Conservation (phyloP, 1,284 basidiomycete genomes). For the Tilletia walkeri region DNA sequence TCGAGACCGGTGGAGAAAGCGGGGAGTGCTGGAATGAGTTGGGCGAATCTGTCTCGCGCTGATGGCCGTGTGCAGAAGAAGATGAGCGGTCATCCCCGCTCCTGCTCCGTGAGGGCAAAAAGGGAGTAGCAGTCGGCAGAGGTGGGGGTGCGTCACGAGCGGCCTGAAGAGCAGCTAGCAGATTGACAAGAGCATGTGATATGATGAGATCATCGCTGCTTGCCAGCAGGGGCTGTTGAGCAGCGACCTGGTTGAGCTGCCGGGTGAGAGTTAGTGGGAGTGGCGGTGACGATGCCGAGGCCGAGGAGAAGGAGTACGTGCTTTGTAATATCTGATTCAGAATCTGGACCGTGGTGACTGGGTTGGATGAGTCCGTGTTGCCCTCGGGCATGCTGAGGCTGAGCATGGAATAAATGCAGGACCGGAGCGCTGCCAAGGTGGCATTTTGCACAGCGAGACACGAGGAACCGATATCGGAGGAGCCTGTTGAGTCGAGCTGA, state of each 20-base stretch:
- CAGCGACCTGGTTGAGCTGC: conserved; percentile 11
- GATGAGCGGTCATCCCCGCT: background rate
- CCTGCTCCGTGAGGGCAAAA: background rate
- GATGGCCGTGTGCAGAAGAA: background rate
- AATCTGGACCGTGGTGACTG: conserved; percentile 14
- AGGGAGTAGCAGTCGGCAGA: background rate
- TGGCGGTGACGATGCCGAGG: background rate
- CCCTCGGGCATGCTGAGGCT: conserved; percentile 17
- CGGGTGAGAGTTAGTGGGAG: background rate
- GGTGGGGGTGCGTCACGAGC: background rate
- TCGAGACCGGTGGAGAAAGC: background rate
- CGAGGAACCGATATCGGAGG: background rate
- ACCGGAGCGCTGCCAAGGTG: conserved; percentile 3
- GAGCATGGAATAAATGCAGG: conserved; percentile 13
- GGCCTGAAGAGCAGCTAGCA: background rate
- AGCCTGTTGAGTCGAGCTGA: background rate
- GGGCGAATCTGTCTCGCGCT: background rate
- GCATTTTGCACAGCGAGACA: conserved; percentile 7
- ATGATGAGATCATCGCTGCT: conserved; percentile 14
- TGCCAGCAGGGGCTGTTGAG: conserved; percentile 14
- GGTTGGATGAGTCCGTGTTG: conserved; percentile 15
- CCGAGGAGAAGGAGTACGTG: background rate
- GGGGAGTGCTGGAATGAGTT: background rate
- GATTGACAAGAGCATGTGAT: conserved; percentile 1
- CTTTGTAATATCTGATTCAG: conserved; percentile 10